Percentiles rank a stretch among this genome's conserved stretches.
These are phyloP conservation scores for Thalassiosira profunda DNA, from an alignment of 108 stramenopile genomes.

Conservation along the genomic window DNA sequence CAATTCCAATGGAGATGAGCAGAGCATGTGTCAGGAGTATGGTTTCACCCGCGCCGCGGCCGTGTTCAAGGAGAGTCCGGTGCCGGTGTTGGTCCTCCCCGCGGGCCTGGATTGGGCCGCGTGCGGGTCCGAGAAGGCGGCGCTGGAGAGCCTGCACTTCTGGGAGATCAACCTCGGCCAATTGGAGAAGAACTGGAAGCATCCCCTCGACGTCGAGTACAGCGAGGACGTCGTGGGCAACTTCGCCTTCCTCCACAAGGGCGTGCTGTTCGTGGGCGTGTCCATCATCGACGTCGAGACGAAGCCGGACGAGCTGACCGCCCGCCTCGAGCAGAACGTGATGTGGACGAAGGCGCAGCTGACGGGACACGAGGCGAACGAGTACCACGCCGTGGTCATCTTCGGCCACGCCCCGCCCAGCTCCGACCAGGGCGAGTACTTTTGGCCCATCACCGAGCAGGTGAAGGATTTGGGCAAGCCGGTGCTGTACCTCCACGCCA, in stretches of 20 bases:
- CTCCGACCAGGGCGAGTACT: slow-evolving; percentile 55
- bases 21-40: slow-evolving; percentile 54
- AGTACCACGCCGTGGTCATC: slow-evolving; percentile 70
- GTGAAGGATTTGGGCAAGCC: slow-evolving; percentile 47
- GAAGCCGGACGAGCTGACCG: slow-evolving; percentile 45
- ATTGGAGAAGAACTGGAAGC: slow-evolving; percentile 56
- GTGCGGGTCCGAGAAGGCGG: slow-evolving; percentile 49
- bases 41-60: slow-evolving; percentile 53
- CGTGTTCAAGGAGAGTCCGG: slow-evolving; percentile 49
- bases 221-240: slow-evolving; percentile 52
- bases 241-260: slow-evolving; percentile 70
- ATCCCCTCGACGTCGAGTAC: slow-evolving; percentile 40
- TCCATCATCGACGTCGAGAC: slow-evolving; percentile 64
- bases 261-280: slow-evolving; percentile 75
- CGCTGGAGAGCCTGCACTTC: slow-evolving; percentile 24
- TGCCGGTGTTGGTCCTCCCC: slow-evolving; percentile 72
- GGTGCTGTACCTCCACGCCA: slow-evolving; percentile 76
- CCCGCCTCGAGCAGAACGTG: slow-evolving; percentile 60
- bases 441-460: slow-evolving; percentile 52
- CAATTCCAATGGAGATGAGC: slow-evolving; percentile 63
- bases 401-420: slow-evolving; percentile 76
- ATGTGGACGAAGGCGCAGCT: slow-evolving; percentile 67
- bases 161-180: slow-evolving; percentile 62
- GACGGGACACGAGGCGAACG: slow-evolving; percentile 10
- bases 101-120: slow-evolving; percentile 82